Evolutionary conservation across 2,329 filamentous ascomycete species (phyloP), one percentile per base, ranked within the genome.

Genomic region (Fonsecaea erecta): DNA sequence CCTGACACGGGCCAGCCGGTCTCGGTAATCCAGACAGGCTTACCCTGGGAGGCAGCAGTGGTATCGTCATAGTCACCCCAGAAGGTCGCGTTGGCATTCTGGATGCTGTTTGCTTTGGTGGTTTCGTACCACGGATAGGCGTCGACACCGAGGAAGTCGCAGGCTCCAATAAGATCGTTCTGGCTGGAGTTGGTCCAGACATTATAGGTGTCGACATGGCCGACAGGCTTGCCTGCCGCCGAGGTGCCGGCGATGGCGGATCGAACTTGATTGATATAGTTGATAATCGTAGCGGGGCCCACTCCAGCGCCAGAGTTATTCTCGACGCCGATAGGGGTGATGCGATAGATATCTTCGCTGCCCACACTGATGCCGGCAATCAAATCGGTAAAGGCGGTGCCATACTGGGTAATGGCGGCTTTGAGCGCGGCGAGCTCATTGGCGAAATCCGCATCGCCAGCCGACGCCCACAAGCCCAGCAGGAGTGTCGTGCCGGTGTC

Each of bases 151-250:
- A 96, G 77, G 84, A 88, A 96, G 81, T 96, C 92, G 68, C 84
- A 80, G 46, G 85, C 86, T 9, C 88, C 82, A 65, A 92, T 87
- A 65, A 96, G 87, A 48, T 79, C 63, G 8, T 64, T 70, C 60
- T 70, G 78, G 84, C 94, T 96, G 74, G 88, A 86, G 58, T 96
- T 92, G 75, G 87, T 86, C 83, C 87, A 93, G 59, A 86, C 86
- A 37, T 89, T 92, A 92, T 92, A 96, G 58, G 93, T 96, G 75
- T 96, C 93, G 75, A 96, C 92, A 78, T 96, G 93, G 59, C 92
- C 92, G 66, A 96, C 82, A 18, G 86, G 82, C 52, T 81, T 84
- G 26, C 79, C 78, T 52, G 83, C 79, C 26, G 90, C 80, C 55
- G 79, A 74, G 14, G 90, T 92, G 65, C 85, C 85, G 30, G 84